Percentiles rank a stretch among this genome's conserved stretches.
Evolutionary conservation across 1,284 basidiomycete genomes (phyloP).

Genomic region (Ceratobasidium sp.): DNA sequence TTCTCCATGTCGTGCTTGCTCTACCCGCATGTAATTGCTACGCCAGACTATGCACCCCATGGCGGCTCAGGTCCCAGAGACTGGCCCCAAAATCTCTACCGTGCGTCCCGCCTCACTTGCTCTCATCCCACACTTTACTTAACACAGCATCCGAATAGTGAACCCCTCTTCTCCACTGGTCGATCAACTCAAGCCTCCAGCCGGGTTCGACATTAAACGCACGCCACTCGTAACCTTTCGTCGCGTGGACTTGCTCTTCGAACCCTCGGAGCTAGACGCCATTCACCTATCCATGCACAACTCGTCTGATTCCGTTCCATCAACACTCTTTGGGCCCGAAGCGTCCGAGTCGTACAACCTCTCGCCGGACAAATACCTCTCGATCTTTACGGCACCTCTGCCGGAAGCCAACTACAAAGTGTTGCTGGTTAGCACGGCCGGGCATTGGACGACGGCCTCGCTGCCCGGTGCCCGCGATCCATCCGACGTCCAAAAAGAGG

Average conservation of each 20-base stretch:
- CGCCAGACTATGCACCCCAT: slow-evolving; percentile 63
- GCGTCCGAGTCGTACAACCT: slow-evolving; percentile 56
- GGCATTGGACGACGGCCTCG: slow-evolving; percentile 69
- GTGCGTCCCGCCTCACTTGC: neutral
- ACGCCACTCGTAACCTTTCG: slow-evolving; percentile 71
- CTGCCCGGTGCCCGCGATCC: slow-evolving; percentile 59
- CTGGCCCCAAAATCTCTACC: slow-evolving; percentile 68
- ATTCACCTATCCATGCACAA: slow-evolving; percentile 53
- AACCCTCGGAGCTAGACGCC: slow-evolving; percentile 57
- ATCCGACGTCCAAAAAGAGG: slow-evolving; percentile 49
- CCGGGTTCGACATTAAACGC: slow-evolving; percentile 59
- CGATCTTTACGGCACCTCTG: slow-evolving; percentile 56
- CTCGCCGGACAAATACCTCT: slow-evolving; percentile 60
- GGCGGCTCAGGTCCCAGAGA: slow-evolving; percentile 62
- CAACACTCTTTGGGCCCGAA: slow-evolving; percentile 62
- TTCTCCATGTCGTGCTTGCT: slow-evolving; percentile 71
- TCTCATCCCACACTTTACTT: neutral
- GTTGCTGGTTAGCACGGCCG: slow-evolving; percentile 66
- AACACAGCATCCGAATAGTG: slow-evolving; percentile 45
- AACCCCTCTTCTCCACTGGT: slow-evolving; percentile 61
- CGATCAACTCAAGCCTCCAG: slow-evolving; percentile 55
- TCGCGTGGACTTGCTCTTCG: slow-evolving; percentile 65
- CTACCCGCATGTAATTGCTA: slow-evolving; percentile 69
- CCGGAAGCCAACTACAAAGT: slow-evolving; percentile 63
- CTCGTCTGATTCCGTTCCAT: slow-evolving; percentile 25